A percentile compares a stretch with the other conserved stretches of the same genome.
phyloP scores from a whole-genome alignment of 106 monocot genomes.

The Posidonia australis region DNA sequence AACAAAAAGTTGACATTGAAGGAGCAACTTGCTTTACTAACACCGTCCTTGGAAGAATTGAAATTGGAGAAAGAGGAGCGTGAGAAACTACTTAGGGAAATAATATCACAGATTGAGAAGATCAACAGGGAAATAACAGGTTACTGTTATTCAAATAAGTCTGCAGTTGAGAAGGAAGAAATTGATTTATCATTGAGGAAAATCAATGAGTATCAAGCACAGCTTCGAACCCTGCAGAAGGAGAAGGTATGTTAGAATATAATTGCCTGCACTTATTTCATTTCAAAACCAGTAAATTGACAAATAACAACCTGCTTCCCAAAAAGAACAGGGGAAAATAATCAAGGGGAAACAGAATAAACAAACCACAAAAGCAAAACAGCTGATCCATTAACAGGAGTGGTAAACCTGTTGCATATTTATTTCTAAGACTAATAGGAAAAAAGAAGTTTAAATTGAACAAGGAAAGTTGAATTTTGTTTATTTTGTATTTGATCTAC shows the following conservation, averaged over 20 bases:
- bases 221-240: constrained; percentile 61
- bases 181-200: constrained; percentile 65
- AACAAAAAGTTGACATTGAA: constrained; percentile 30
- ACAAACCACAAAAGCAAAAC: too few relatives aligned
- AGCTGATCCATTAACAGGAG: too few relatives aligned
- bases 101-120: constrained; percentile 56
- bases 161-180: constrained; percentile 35
- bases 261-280: not conserved
- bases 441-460: too few relatives aligned
- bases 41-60: constrained; percentile 48
- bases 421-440: too few relatives aligned
- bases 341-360: too few relatives aligned
- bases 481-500: too few relatives aligned
- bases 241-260: constrained; percentile 46
- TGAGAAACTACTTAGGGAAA: constrained; percentile 48
- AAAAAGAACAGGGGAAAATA: too few relatives aligned
- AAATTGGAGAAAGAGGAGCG: constrained; percentile 54
- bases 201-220: constrained; percentile 56
- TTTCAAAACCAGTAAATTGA: not conserved
- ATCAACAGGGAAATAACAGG: constrained; percentile 53
- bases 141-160: constrained; percentile 14
- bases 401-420: too few relatives aligned
- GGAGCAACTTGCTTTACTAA: constrained; percentile 52
- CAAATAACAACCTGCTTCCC: too few relatives aligned
- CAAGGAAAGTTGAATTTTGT: too few relatives aligned